Percentiles rank a stretch among this genome's conserved stretches.
Conservation (phyloP, 768 basidiomycete species). For the Tricholoma saponaceum region DNA sequence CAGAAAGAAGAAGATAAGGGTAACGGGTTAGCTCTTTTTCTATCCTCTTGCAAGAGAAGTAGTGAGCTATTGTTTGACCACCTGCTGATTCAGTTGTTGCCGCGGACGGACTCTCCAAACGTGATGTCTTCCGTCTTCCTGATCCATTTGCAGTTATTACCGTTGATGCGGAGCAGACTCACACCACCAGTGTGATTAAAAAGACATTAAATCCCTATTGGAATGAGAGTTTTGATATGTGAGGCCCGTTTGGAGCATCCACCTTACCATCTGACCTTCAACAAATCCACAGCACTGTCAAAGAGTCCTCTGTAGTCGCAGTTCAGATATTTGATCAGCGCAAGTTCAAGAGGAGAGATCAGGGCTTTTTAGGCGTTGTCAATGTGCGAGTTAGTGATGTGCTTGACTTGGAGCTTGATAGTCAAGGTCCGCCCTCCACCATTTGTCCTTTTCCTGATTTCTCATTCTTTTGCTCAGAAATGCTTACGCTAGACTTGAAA, state of each 20-base stretch:
- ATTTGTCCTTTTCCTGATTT: constrained; percentile 5
- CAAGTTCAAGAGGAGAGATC: constrained; percentile 98
- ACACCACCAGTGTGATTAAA: constrained; percentile 96
- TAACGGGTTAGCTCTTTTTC: constrained; percentile 52
- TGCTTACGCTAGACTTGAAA: constrained; percentile 94
- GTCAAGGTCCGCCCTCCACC: constrained; percentile 69
- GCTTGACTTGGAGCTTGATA: constrained; percentile 86
- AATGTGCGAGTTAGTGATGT: constrained; percentile 90
- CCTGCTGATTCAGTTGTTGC: constrained; percentile 69
- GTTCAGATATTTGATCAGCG: constrained; percentile 99
- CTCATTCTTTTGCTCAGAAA: constrained; percentile 52
- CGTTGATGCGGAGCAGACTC: constrained; percentile 96
- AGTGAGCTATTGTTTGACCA: not conserved
- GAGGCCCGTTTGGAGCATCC: constrained; percentile 21
- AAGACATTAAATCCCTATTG: constrained; percentile 94
- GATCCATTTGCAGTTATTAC: constrained; percentile 99
- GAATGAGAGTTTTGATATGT: constrained; percentile 99
- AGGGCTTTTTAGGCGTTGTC: constrained; percentile 97
- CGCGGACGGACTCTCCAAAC: constrained; percentile 89
- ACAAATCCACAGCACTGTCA: constrained; percentile 65
- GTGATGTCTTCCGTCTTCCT: constrained; percentile 93
- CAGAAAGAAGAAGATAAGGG: constrained; percentile 71
- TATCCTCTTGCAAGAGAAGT: too few species aligned
- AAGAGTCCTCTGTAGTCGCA: constrained; percentile 95
- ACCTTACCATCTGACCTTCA: constrained; percentile 3